Base-by-base conservation (phyloP, 2,329 filamentous ascomycete genomes). In the Penicillium sp. region DNA sequence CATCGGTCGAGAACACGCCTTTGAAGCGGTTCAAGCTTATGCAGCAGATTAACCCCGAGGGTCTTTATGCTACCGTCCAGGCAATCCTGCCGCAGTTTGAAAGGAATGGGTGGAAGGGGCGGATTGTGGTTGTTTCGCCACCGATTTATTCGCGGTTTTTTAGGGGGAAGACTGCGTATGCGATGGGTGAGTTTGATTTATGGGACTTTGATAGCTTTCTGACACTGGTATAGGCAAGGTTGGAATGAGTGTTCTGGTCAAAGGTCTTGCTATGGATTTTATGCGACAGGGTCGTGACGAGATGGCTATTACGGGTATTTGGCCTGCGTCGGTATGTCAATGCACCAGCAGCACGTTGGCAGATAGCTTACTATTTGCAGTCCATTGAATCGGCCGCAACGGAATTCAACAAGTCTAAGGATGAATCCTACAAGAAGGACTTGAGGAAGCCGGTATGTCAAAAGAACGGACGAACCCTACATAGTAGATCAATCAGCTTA, bases 101-200 rank as follows among this genome's bases (percentile, higher is more conserved):
- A 47, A 70, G 75, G 42, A 76, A 74, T 52, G 72, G 61, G 0
- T 78, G 76, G 71, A 76, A 73, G 24, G 87, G 83, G 0, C 72
- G 89, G 24, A 81, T 95, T 53, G 74, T 95, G 40, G 86, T 93
- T 47, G 86, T 95, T 47, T 87, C 83, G 62, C 89, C 89, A 23
- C 89, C 89, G 1, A 91, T 95, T 49, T 95, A 95, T 69, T 87
- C 82, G 55, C 78, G 89, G 27, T 95, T 95, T 70, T 91, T 93
- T 68, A 74, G 87, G 20, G 89, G 89, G 9, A 95, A 95, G 78
- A 88, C 88, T 1, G 88, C 86, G 12, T 95, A 95, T 71, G 88
- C 89, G 0, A 80, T 83, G 70, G 79, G 78, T 55, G 56, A 57
- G 64, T 33, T 43, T 15, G 18, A 6, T 4, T 12, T 20, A 9